phyloP scores from a whole-genome alignment of 768 basidiomycete genomes.

The Tulasnella calospora region DNA sequence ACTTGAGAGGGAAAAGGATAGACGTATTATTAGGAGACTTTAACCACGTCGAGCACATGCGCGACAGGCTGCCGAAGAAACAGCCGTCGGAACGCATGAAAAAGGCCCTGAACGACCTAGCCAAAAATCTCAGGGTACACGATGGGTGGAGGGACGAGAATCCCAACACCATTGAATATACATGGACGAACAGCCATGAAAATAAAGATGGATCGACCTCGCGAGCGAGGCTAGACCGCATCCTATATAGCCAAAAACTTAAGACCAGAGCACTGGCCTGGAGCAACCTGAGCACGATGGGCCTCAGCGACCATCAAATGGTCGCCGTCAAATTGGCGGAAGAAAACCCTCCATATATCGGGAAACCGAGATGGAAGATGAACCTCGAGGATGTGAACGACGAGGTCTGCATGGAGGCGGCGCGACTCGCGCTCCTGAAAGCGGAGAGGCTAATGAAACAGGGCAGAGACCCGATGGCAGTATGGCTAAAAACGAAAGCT shows the following conservation, averaged over 20 bases:
- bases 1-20: too few species aligned
- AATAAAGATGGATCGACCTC: background rate
- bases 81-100: background rate
- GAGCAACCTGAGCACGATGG: background rate
- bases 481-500: background rate
- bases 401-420: background rate
- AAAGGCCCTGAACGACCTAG: too few species aligned
- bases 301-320: conserved; percentile 3
- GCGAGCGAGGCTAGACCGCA: background rate
- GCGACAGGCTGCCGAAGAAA: background rate
- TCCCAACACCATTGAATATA: background rate
- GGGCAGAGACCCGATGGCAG: background rate
- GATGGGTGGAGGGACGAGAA: background rate
- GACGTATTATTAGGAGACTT: conserved; percentile 5
- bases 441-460: background rate
- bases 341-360: background rate
- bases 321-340: background rate
- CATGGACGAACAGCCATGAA: background rate
- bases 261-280: background rate
- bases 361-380: background rate
- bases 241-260: background rate
- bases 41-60: background rate
- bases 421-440: background rate
- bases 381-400: background rate
- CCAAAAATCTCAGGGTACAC: too few species aligned